Base-by-base conservation (phyloP, 2,329 filamentous ascomycete species). In the Exophiala phaeomuriformis region DNA sequence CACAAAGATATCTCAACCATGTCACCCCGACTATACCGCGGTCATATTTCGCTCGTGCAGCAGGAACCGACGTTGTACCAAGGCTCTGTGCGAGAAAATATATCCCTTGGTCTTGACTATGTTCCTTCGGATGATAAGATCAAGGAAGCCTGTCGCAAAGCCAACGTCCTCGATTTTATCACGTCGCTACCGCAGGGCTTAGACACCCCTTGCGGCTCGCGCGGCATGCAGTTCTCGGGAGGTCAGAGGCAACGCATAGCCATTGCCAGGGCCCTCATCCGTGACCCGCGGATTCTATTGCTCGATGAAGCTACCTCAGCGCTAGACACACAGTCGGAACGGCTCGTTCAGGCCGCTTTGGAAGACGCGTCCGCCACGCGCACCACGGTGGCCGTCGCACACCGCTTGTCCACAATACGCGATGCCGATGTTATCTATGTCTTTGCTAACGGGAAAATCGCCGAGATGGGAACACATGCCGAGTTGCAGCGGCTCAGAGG, bases 51-150 rank as follows among this genome's bases (percentile, higher is more conserved):
- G 1, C 76, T 90, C 0, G 86, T 90, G 0, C 81, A 84, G 2
- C 86, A 90, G 67, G 86, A 90, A 65, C 78, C 86, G 5, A 83
- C 82, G 0, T 75, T 90, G 0, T 89, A 87, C 64, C 81, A 83
- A 66, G 83, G 82, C 59, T 81, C 81, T 0, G 76, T 89, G 19
- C 77, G 80, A 12, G 85, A 90, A 56, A 88, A 88, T 61, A 80
- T 88, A 49, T 67, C 84, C 1, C 73, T 88, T 0, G 85, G 84
- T 12, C 53, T 58, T 4, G 41, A 53, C 31, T 55, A 54, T 12
- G 50, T 61, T 10, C 55, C 62, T 12, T 57, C 64, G 4, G 67
- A 70, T 2, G 61, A 67, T 4, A 55, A 68, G 28, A 59, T 72
- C 19, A 56, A 61, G 6, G 56, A 66, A 43, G 69, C 69, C 4